Base-by-base conservation (phyloP, 2,329 filamentous ascomycete species). In the Dactylonectria estremocensis region DNA sequence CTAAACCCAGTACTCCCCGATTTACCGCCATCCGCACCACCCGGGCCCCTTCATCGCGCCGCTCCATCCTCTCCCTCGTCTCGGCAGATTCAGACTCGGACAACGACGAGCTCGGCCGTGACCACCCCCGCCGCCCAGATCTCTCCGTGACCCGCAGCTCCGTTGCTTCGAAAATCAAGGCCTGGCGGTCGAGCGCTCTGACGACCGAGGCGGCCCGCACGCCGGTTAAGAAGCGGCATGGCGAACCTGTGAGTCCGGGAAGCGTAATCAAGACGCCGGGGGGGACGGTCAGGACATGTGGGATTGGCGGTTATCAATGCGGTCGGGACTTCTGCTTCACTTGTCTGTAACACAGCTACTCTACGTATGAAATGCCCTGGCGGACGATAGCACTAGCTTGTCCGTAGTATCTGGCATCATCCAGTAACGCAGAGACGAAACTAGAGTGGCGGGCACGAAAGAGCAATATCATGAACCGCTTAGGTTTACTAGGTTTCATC, bases 241-340 rank as follows among this genome's bases (percentile, higher is more conserved):
- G 56, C 5, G 71, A 76, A 4, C 62, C 69, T 7, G 53, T 69
- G 11, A 79, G 74, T 24, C 72, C 73, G 13, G 61, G 68, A 18
- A 71, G 61, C 20, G 46, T 62, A 35, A 73, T 83, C 5, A 80
- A 80, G 70, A 88, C 87, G 10, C 87, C 87, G 0, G 83, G 86
- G 2, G 87, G 87, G 1, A 83, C 84, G 14, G 71, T 82, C 70
- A 80, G 86, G 58, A 81, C 81, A 14, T 91, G 89, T 66, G 89
- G 89, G 3, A 79, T 86, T 69, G 83, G 85, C 69, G 89, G 86
- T 13, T 90, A 87, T 74, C 80, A 79, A 16, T 91, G 89, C 68
- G 84, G 84, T 3, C 82, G 86, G 61, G 85, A 88, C 67, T 91
- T 90, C 78, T 91, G 89, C 77, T 90, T 91, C 71, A 83, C 81